phyloP scores from a whole-genome alignment of 2,329 filamentous ascomycete species.

The Pseudogymnoascus verrucosus region DNA sequence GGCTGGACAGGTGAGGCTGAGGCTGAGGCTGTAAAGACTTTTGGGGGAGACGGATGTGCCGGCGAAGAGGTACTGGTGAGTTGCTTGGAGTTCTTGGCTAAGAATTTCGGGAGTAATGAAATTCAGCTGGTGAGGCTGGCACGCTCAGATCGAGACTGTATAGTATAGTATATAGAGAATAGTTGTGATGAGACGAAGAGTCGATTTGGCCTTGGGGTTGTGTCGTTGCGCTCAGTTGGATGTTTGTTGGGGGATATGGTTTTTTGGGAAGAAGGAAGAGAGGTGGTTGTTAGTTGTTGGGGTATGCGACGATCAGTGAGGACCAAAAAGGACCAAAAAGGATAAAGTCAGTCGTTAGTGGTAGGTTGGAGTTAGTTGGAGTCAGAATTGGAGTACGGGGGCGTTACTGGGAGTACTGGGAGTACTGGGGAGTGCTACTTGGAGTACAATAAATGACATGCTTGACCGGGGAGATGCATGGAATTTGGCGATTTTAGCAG shows the following conservation, averaged over 20 bases:
- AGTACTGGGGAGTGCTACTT: neutral
- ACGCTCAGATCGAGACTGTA: neutral
- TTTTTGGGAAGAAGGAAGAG: constrained; percentile 1
- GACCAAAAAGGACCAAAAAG: constrained; percentile 6
- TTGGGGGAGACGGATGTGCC: neutral
- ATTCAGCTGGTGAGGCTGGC: neutral
- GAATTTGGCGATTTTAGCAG: constrained; percentile 5
- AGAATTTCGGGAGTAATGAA: neutral
- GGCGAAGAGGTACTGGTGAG: neutral
- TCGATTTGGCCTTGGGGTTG: neutral
- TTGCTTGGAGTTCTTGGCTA: neutral
- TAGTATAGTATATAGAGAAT: neutral
- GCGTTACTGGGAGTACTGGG: neutral
- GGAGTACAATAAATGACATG: neutral
- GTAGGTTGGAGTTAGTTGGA: neutral
- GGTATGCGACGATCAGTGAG: constrained; percentile 2
- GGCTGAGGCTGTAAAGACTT: neutral
- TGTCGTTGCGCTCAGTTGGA: neutral
- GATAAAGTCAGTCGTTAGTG: constrained; percentile 7
- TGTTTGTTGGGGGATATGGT: neutral
- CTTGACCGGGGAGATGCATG: neutral
- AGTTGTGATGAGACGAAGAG: neutral
- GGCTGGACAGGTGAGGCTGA: neutral
- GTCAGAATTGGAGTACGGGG: neutral
- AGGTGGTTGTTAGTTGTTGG: neutral